Conservation (phyloP, 2,329 filamentous ascomycete species). For the Apiospora marii region DNA sequence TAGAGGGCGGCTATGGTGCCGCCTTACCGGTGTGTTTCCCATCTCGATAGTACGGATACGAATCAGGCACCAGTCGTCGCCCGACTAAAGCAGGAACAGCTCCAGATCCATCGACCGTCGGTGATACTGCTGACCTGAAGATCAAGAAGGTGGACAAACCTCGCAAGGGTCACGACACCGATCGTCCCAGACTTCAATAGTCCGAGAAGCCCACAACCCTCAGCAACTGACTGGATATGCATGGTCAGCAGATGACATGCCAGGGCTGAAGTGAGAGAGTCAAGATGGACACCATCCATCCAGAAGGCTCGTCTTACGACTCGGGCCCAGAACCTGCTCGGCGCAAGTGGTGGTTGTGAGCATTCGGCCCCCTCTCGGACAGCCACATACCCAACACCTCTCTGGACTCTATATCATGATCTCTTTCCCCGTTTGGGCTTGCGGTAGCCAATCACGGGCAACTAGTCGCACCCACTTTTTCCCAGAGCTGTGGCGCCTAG, state of each 20-base stretch:
- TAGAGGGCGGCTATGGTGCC: not conserved
- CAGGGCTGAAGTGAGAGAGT: not conserved
- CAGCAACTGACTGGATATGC: not conserved
- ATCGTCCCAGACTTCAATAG: slow-evolving; percentile 2
- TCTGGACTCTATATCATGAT: not conserved
- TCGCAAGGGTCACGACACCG: not conserved
- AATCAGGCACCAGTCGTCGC: not conserved
- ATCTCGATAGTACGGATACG: not conserved
- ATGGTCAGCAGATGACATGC: slow-evolving; percentile 20
- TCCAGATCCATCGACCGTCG: not conserved
- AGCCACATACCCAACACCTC: not conserved
- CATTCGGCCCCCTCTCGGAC: not conserved
- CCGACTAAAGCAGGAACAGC: not conserved
- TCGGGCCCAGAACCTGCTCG: not conserved
- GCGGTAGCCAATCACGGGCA: not conserved
- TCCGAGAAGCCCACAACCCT: slow-evolving; percentile 4
- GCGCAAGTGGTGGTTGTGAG: not conserved
- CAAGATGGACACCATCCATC: not conserved
- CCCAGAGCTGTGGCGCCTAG: slow-evolving; percentile 15
- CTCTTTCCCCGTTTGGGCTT: not conserved
- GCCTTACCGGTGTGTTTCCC: not conserved
- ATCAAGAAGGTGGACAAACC: too few species aligned
- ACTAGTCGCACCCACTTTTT: not conserved
- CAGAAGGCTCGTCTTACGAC: not conserved
- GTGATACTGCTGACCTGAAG: not conserved